Conservation (phyloP, 2,329 filamentous ascomycete genomes). For the Calonectria naviculata region DNA sequence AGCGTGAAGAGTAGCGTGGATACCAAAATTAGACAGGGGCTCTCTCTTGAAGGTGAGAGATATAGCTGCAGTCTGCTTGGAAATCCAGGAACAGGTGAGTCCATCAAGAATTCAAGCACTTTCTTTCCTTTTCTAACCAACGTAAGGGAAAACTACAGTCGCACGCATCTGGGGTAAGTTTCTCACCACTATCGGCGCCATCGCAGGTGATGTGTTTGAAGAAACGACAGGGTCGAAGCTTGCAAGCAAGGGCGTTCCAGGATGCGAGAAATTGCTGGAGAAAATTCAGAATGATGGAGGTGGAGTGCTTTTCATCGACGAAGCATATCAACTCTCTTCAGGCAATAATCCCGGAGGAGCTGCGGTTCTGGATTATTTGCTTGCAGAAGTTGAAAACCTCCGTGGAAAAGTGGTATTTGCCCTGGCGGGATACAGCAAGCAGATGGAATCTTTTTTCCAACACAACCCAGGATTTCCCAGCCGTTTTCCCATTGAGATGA, state of each 20-base stretch:
- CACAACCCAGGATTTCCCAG: constrained; percentile 79
- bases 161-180: constrained; percentile 77
- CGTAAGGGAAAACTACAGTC: constrained; percentile 75
- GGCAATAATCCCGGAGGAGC: constrained; percentile 67
- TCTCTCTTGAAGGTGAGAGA: constrained; percentile 66
- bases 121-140: constrained; percentile 15
- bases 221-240: constrained; percentile 78
- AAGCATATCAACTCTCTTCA: constrained; percentile 79
- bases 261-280: constrained; percentile 62
- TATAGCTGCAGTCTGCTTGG: constrained; percentile 74
- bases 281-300: constrained; percentile 67
- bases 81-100: constrained; percentile 78
- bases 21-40: constrained; percentile 65
- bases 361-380: constrained; percentile 75
- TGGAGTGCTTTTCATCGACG: constrained; percentile 81
- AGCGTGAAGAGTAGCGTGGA: constrained; percentile 73
- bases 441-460: constrained; percentile 82
- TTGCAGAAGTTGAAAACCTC: constrained; percentile 79
- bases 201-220: constrained; percentile 69
- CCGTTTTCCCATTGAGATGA: constrained; percentile 73
- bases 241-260: constrained; percentile 69
- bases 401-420: constrained; percentile 78
- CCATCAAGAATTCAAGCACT: neutral
- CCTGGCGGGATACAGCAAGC: constrained; percentile 77
- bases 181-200: constrained; percentile 68